Base-by-base conservation (phyloP, 768 basidiomycete species). In the Coprinopsis strossmayeri region DNA sequence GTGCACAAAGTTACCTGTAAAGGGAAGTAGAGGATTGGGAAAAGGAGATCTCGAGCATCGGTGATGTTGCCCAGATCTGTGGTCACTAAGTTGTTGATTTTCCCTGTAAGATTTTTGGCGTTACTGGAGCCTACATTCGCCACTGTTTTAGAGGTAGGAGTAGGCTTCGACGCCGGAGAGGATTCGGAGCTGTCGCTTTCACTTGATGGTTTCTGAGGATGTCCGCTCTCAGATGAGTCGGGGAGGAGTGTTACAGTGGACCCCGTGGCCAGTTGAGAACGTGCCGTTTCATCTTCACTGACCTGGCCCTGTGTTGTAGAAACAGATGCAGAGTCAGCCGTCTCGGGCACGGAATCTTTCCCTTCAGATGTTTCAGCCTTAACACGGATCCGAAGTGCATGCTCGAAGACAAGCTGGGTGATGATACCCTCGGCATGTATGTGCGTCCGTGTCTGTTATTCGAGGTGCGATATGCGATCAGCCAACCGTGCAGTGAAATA, bases 1-100 rank as follows among this genome's bases (percentile, higher is more conserved):
- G 70, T 69, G 38, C 69, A 72, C 11, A 72, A 53, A 0, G 51
- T 50, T 21, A 76, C 59, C 42, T 73, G 70, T 27, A 77, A 51
- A 2, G 76, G 76, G 3, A 73, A 64, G 45, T 69, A 69, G 10
- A 74, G 39, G 9, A 70, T 34, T 7, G 62, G 53, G 40, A 67
- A 49, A 26, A 72, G 50, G 48, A 73, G 66, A 45, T 73, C 68
- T 18, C 69, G 61, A 17, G 67, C 60, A 5, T 65, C 65, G 9
- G 59, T 58, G 44, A 76, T 73, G 47, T 65, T 67, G 17, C 55
- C 58, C 49, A 74, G 45, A 64, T 91, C 88, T 2, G 82, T 81
- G 4, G 86, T 81, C 45, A 88, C 77, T 4, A 89, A 68, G 46
- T 88, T 89, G 61, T 85, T 89, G 59, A 91, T 82, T 57, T 79